Evolutionary conservation across 768 basidiomycete species (phyloP).

Genomic region (Sutorius australiensis): DNA sequence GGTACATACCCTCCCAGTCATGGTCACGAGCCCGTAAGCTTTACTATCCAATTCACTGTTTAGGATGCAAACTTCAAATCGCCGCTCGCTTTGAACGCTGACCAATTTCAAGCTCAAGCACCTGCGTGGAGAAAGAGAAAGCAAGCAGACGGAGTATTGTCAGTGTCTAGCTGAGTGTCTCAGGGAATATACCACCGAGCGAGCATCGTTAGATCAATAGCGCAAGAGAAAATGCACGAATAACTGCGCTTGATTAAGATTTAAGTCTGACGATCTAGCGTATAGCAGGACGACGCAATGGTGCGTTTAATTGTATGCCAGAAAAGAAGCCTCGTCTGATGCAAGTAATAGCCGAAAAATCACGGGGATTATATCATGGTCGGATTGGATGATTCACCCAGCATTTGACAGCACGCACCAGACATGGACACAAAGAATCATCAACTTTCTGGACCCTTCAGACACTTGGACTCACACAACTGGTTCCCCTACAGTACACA

Average conservation of each 20-base stretch:
- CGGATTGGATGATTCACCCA: not conserved
- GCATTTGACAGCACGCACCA: not conserved
- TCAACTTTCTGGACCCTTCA: too few relatives aligned
- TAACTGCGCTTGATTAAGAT: not conserved
- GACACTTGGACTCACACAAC: too few relatives aligned
- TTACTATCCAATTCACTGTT: not conserved
- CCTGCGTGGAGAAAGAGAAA: too few relatives aligned
- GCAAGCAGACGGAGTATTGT: too few relatives aligned
- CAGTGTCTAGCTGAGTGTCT: not conserved
- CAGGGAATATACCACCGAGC: too few relatives aligned
- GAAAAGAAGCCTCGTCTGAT: too few relatives aligned
- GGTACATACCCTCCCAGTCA: constrained; percentile 23
- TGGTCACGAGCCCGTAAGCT: not conserved
- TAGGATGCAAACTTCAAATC: too few relatives aligned
- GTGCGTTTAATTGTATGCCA: not conserved
- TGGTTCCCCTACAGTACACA: too few relatives aligned
- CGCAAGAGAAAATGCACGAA: not conserved
- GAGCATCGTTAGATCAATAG: too few relatives aligned
- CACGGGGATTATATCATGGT: not conserved
- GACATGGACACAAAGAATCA: not conserved
- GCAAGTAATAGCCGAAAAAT: too few relatives aligned
- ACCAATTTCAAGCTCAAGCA: not conserved
- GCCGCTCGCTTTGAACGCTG: not conserved
- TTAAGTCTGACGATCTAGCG: not conserved
- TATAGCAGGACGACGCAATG: not conserved